Conservation (phyloP, 495 filamentous ascomycete genomes). For the Tuber umbilicatum region DNA sequence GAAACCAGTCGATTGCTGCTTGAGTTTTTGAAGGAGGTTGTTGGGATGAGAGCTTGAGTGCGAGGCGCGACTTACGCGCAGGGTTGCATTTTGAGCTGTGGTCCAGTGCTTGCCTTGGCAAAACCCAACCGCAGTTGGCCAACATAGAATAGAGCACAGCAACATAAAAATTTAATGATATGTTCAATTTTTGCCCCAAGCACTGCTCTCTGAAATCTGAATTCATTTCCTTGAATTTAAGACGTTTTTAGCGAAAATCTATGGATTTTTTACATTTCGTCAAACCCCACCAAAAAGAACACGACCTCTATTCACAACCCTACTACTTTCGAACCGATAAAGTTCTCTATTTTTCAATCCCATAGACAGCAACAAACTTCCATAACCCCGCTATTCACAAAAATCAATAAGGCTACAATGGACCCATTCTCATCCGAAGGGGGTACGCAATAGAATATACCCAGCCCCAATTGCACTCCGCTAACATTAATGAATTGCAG, state of each 20-base stretch:
- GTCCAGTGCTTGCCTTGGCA: neutral
- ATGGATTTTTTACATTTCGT: neutral
- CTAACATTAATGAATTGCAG: conserved; percentile 45
- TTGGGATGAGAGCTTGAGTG: neutral
- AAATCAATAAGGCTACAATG: conserved; percentile 49
- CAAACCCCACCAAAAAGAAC: neutral
- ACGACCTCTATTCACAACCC: neutral
- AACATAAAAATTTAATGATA: neutral
- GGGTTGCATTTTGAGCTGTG: neutral
- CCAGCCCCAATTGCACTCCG: conserved; percentile 5
- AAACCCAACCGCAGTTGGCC: neutral
- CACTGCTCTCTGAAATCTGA: neutral
- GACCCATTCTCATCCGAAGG: conserved; percentile 94
- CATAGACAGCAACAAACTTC: neutral
- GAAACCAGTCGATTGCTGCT: neutral
- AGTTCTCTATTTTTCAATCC: neutral
- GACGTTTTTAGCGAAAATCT: neutral
- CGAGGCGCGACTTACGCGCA: neutral
- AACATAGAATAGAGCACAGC: neutral
- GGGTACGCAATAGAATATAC: conserved; percentile 47
- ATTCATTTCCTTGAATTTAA: neutral
- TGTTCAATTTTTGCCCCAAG: neutral
- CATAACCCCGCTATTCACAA: neutral
- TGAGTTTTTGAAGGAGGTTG: neutral
- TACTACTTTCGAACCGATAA: neutral